These are phyloP conservation scores for Penicillium subrubescens DNA, from an alignment of 495 filamentous ascomycete genomes.

Conservation along the genomic window DNA sequence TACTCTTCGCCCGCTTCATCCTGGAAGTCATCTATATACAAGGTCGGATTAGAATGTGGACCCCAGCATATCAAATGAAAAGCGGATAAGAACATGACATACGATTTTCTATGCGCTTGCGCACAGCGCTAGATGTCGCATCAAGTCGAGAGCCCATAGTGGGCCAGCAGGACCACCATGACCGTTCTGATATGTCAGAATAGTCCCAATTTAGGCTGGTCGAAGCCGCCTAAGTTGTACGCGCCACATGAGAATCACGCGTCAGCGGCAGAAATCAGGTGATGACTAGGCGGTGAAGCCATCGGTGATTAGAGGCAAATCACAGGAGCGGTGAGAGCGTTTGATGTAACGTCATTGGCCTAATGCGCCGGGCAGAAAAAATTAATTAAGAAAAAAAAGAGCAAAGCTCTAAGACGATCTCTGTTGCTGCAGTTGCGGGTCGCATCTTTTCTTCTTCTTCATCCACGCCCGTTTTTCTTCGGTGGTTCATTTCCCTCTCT, in stretches of 20 bases:
- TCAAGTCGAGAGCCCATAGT: slow-evolving; percentile 81
- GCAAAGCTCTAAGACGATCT: slow-evolving; percentile 27
- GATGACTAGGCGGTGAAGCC: slow-evolving; percentile 15
- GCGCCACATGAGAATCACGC: slow-evolving; percentile 20
- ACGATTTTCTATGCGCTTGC: slow-evolving; percentile 81
- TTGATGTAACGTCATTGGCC: slow-evolving; percentile 17
- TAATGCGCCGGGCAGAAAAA: slow-evolving; percentile 17
- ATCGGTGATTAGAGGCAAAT: slow-evolving; percentile 28
- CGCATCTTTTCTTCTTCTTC: slow-evolving; percentile 32
- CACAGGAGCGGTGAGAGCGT: slow-evolving; percentile 23
- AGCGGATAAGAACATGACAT: slow-evolving; percentile 19
- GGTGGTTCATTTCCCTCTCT: slow-evolving; percentile 30
- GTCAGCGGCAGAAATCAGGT: slow-evolving; percentile 26
- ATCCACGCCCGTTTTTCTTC: slow-evolving; percentile 29
- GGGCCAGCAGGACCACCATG: slow-evolving; percentile 31
- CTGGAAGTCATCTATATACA: slow-evolving; percentile 55
- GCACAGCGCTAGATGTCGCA: slow-evolving; percentile 71
- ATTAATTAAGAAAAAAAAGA: slow-evolving; percentile 31
- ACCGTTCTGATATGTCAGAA: slow-evolving; percentile 14
- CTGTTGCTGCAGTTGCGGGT: slow-evolving; percentile 26
- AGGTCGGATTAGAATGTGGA: slow-evolving; percentile 15
- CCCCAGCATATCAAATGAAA: background rate
- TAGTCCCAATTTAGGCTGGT: background rate
- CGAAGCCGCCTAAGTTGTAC: background rate
- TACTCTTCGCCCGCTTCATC: slow-evolving; percentile 90